Evolutionary conservation across 2,329 filamentous ascomycete genomes (phyloP).

Genomic region (Mariannaea sp.): DNA sequence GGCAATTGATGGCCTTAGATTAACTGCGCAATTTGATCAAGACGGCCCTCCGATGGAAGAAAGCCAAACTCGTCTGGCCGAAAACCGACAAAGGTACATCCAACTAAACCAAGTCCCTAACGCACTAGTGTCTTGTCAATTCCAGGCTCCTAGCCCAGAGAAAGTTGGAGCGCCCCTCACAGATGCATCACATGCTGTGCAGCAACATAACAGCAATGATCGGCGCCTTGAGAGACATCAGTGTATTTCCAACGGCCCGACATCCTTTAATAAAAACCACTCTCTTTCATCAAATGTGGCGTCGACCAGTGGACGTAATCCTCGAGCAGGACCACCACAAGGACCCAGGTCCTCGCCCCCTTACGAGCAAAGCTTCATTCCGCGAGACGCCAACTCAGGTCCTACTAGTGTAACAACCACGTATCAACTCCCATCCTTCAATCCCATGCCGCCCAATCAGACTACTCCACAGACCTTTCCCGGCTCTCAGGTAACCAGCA

Average conservation of each 20-base stretch:
- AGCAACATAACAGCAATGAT: neutral
- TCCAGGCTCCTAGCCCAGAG: neutral
- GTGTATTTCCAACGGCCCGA: neutral
- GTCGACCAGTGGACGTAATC: neutral
- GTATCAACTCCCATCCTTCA: neutral
- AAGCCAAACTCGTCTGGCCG: neutral
- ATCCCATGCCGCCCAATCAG: neutral
- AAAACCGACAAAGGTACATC: no score
- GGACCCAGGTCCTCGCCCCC: neutral
- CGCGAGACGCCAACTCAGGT: neutral
- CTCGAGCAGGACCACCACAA: neutral
- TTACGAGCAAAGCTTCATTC: neutral
- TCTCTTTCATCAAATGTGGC: neutral
- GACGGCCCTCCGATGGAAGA: no score
- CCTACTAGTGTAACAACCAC: neutral
- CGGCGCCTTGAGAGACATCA: neutral
- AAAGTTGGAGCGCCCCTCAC: neutral
- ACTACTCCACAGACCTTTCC: neutral
- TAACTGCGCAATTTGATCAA: no score
- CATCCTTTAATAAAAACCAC: neutral
- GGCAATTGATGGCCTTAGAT: neutral
- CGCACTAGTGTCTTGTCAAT: neutral
- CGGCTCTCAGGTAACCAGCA: neutral
- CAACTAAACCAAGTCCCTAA: neutral
- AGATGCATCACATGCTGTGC: neutral